A percentile compares a stretch with the other conserved stretches of the same genome.
Evolutionary conservation across 2,329 filamentous ascomycete species (phyloP).

Genomic region (Didymella pomorum): DNA sequence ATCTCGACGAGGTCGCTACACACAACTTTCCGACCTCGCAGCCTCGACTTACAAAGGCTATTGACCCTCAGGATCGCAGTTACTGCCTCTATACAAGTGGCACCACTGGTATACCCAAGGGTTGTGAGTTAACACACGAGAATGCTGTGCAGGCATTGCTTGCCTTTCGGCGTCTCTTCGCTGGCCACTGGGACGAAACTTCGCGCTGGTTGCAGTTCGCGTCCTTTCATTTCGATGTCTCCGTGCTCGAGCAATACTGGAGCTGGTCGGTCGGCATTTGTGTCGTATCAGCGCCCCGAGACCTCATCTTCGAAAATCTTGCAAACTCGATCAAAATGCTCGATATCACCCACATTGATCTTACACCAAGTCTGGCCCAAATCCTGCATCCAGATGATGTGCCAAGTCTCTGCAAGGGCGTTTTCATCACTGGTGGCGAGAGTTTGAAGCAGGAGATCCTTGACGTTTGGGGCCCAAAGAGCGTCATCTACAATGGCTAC

Average conservation of each 20-base stretch:
- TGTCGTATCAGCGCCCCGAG: constrained; percentile 80
- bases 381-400: constrained; percentile 81
- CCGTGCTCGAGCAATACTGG: constrained; percentile 93
- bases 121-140: constrained; percentile 86
- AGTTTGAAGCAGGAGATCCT: constrained; percentile 88
- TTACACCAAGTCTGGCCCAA: constrained; percentile 86
- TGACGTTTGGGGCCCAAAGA: constrained; percentile 80
- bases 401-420: constrained; percentile 78
- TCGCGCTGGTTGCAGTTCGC: constrained; percentile 94
- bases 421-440: constrained; percentile 94
- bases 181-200: constrained; percentile 72
- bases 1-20: constrained; percentile 55
- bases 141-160: constrained; percentile 91
- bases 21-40: constrained; percentile 48
- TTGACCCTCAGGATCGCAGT: constrained; percentile 66
- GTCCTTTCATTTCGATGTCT: constrained; percentile 93
- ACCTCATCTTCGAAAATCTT: constrained; percentile 86
- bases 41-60: constrained; percentile 33
- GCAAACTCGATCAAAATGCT: constrained; percentile 74
- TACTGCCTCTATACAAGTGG: constrained; percentile 91
- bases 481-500: constrained; percentile 88
- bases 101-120: constrained; percentile 86
- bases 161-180: constrained; percentile 81
- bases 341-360: constrained; percentile 85
- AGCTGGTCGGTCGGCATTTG: constrained; percentile 91